Evolutionary conservation across 164 flowering plant species (phyloP).

Genomic region (Vitis vinifera): DNA sequence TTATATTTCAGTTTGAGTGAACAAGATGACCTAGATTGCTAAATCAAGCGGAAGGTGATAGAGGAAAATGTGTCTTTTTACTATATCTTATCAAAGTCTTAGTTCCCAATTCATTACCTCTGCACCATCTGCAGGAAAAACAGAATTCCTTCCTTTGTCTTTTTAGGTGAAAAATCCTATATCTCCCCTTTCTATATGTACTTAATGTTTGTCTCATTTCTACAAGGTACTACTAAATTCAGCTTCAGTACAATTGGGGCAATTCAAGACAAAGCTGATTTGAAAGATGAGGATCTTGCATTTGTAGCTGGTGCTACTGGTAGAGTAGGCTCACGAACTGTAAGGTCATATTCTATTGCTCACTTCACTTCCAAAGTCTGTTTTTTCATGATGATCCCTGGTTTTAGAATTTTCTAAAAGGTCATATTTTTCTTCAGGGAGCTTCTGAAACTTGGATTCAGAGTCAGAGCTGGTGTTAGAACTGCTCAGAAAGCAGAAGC

Average conservation of each 20-base stretch:
- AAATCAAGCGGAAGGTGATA: too few relatives aligned
- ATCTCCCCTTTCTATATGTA: neutral
- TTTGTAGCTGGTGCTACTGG: conserved; percentile 99
- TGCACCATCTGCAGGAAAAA: neutral
- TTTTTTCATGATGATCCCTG: neutral
- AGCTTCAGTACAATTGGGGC: conserved; percentile 28
- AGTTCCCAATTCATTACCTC: neutral
- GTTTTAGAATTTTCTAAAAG: neutral
- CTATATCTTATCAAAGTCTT: too few relatives aligned
- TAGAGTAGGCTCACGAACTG: conserved; percentile 90
- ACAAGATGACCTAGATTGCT: too few relatives aligned
- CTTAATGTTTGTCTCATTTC: conserved; percentile 4
- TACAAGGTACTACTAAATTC: conserved; percentile 30
- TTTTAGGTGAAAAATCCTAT: too few relatives aligned
- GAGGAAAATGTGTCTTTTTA: too few relatives aligned
- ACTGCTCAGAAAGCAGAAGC: conserved; percentile 60
- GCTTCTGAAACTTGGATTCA: conserved; percentile 90
- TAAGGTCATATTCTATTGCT: conserved; percentile 52
- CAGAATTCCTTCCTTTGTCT: neutral
- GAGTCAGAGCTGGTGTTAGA: conserved; percentile 90
- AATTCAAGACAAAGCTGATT: conserved; percentile 26
- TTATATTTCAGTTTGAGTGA: too few relatives aligned
- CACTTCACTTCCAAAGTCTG: neutral
- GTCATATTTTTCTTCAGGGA: conserved; percentile 56
- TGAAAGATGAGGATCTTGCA: conserved; percentile 62